Base-by-base conservation (phyloP, 140 eudicot genomes). In the Oenanthe javanica region DNA sequence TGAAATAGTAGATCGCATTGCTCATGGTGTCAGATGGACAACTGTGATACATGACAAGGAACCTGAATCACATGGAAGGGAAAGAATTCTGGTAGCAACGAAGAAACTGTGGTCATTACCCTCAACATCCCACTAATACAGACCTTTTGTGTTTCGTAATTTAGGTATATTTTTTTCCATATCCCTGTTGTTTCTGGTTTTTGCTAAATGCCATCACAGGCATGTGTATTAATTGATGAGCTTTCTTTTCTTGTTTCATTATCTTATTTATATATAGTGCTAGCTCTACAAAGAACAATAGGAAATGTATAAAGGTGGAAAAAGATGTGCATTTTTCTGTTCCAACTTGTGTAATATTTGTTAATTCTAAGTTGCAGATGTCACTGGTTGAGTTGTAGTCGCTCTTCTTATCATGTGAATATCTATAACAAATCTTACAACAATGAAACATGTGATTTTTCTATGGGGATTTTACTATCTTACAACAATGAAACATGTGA, bases 21-120 rank as follows among this genome's bases (percentile, higher is more conserved):
- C 97, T 76, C 90, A 82, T 59, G 92, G 97, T 0, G 84, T 95
- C 54, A 87, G 90, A 81, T 95, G 99, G 99, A 91, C 76, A 50
- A 76, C 91, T n/a, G 84, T 83, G 27, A 84, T 89, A 66, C 97
- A 95, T 72, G 90, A 89, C n/a, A 91, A 92, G 83, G 99, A 95
- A 87, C 89, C 99, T 0, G 99, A 88, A 76, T 90, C 99, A 21
- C 88, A 89, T 69, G 93, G 90, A 63, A 85, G 93, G 63, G 99
- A 95, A 75, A 83, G 77, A 80, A 89, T 96, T 46, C 86, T 96
- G 25, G 97, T 96, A 63, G 99, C 99, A 82, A 96, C 89, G 46
- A 96, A 96, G 84, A 84, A 84, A 49, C 83, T 86, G 31, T 89
- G 96, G 99, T 89, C 87, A 73, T 82, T 88, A 69, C 82, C 92